phyloP scores from a whole-genome alignment of 805 yeast species.

The Teunomyces panamensis region DNA sequence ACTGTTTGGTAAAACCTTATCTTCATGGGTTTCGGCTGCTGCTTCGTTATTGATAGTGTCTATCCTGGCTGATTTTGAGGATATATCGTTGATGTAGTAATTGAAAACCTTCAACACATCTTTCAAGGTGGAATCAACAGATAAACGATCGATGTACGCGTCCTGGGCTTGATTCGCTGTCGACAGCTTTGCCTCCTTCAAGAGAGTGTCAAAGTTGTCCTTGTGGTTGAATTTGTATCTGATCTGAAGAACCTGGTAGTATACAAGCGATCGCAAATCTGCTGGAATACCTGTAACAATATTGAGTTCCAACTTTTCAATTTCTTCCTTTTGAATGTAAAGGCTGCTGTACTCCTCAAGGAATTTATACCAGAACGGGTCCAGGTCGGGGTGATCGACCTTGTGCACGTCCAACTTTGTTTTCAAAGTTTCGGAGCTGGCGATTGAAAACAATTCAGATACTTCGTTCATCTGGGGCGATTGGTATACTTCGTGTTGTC shows the following conservation, averaged over 20 bases:
- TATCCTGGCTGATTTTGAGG: conserved; percentile 9
- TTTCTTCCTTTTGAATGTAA: conserved; percentile 4
- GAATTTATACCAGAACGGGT: conserved; percentile 18
- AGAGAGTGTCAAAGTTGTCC: conserved; percentile 27
- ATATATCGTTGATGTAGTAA: conserved; percentile 27
- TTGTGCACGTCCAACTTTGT: conserved; percentile 2
- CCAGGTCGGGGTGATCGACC: conserved; percentile 2
- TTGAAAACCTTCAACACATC: conserved; percentile 30
- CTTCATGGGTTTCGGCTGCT: conserved; percentile 2
- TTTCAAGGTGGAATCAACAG: conserved; percentile 14
- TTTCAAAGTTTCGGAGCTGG: conserved; percentile 2
- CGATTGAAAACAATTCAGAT: conserved; percentile 20
- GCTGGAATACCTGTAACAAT: conserved; percentile 30
- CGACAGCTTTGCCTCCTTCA: conserved; percentile 17
- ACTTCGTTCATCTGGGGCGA: conserved; percentile 26
- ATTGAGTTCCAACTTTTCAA: conserved; percentile 18
- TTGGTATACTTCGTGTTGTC: conserved; percentile 24
- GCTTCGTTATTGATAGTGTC: conserved; percentile 12
- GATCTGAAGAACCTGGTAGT: conserved; percentile 31
- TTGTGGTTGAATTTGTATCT: conserved; percentile 24
- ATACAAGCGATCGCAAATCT: conserved; percentile 27
- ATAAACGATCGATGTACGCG: conserved; percentile 14
- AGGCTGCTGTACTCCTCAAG: conserved; percentile 15
- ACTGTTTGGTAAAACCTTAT: conserved; percentile 13
- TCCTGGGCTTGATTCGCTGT: conserved; percentile 10